Evolutionary conservation across 805 yeast species (phyloP).

Genomic region (Pichia exigua): DNA sequence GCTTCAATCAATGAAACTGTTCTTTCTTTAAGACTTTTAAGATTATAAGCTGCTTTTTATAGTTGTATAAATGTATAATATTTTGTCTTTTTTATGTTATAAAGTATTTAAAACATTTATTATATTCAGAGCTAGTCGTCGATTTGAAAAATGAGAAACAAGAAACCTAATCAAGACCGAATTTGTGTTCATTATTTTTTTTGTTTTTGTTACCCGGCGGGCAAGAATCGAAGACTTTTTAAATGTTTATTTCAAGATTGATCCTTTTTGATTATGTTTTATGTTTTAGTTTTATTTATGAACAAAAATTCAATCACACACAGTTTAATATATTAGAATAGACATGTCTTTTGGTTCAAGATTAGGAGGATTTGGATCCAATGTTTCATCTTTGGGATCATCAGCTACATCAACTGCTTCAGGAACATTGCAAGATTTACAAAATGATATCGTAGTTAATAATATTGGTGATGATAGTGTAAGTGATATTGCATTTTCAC

Average conservation of each 20-base stretch:
- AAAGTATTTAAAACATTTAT: neutral
- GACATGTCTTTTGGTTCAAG: slow-evolving; percentile 26
- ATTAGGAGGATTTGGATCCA: slow-evolving; percentile 21
- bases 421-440: slow-evolving; percentile 49
- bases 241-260: neutral
- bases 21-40: slow-evolving; percentile 71
- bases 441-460: slow-evolving; percentile 60
- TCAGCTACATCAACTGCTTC: slow-evolving; percentile 29
- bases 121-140: no score
- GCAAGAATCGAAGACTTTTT: neutral
- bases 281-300: no score
- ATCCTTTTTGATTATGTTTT: neutral
- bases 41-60: slow-evolving; percentile 32
- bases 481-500: slow-evolving; percentile 76
- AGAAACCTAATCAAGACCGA: neutral
- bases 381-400: slow-evolving; percentile 5
- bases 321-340: neutral
- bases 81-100: neutral
- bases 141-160: no score
- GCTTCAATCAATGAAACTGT: slow-evolving; percentile 74
- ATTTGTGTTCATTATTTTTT: neutral
- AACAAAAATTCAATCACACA: neutral
- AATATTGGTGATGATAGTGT: slow-evolving; percentile 92
- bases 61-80: neutral
- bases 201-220: neutral